These are phyloP conservation scores for Cutaneotrichosporon curvatum DNA, from an alignment of 1,284 basidiomycete species.

Conservation along the genomic window DNA sequence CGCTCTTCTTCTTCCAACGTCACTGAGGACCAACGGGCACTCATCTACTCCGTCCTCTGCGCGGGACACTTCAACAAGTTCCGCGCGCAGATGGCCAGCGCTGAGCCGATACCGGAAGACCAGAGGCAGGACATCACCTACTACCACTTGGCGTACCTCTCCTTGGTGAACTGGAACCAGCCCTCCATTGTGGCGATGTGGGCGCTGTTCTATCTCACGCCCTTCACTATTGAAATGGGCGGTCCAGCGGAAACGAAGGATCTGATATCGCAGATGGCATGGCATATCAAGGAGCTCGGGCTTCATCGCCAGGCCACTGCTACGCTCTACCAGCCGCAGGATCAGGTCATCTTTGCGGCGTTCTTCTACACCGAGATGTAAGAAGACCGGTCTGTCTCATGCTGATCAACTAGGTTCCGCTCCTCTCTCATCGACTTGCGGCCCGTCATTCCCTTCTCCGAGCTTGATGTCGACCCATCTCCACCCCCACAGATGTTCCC, in stretches of 20 bases:
- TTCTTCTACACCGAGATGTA: conserved; percentile 26
- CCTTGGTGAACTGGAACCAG: conserved; percentile 17
- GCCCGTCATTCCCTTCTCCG: conserved; percentile 18
- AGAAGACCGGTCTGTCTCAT: too few species aligned
- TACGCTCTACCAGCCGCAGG: conserved; percentile 17
- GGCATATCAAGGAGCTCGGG: conserved; percentile 24
- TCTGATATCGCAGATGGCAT: conserved; percentile 23
- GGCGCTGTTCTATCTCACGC: conserved; percentile 21
- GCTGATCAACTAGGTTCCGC: conserved; percentile 13
- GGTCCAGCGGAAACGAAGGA: conserved; percentile 19
- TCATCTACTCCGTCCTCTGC: conserved; percentile 22
- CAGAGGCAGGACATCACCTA: conserved; percentile 26
- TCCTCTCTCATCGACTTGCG: conserved; percentile 18
- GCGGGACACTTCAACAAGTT: conserved; percentile 15
- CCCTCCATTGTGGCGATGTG: conserved; percentile 22
- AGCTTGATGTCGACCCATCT: conserved; percentile 22
- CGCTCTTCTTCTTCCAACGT: conserved; percentile 19
- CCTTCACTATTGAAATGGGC: conserved; percentile 17
- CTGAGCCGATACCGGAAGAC: background rate
- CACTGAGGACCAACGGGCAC: conserved; percentile 18
- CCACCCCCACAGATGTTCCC: conserved; percentile 11
- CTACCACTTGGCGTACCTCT: conserved; percentile 20
- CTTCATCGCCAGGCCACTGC: conserved; percentile 20
- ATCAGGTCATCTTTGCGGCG: conserved; percentile 22
- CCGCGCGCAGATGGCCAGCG: background rate